phyloP scores from a whole-genome alignment of 148 eudicot species.

The Amaranthus palmeri region DNA sequence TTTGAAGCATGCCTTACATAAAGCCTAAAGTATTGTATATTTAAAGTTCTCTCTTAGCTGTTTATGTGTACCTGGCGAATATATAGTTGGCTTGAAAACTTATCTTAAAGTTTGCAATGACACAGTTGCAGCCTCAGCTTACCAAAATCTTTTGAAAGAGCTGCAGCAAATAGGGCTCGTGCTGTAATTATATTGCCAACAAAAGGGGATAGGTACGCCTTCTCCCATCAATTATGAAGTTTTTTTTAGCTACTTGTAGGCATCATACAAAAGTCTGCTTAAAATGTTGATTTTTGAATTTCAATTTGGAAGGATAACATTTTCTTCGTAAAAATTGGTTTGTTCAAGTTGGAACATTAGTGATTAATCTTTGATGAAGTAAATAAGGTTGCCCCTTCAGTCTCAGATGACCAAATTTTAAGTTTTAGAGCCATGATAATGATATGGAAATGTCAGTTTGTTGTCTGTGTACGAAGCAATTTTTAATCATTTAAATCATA shows the following conservation, averaged over 20 bases:
- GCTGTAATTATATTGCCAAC: slow-evolving; percentile 81
- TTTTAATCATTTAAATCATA: background rate
- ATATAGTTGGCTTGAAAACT: slow-evolving; percentile 7
- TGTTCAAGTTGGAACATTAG: background rate
- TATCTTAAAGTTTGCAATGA: slow-evolving; percentile 22
- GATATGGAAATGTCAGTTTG: background rate
- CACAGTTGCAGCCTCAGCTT: slow-evolving; percentile 81
- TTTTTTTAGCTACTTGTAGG: slow-evolving; percentile 4
- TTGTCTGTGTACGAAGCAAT: background rate
- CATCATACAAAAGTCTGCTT: background rate
- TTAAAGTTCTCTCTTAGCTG: background rate
- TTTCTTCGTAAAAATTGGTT: background rate
- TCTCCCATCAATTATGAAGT: slow-evolving; percentile 11
- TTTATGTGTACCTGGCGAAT: background rate
- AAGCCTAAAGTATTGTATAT: too few relatives aligned
- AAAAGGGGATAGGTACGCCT: slow-evolving; percentile 68
- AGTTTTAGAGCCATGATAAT: background rate
- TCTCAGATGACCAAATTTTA: too few relatives aligned
- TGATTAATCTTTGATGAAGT: background rate
- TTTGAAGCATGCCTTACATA: too few relatives aligned
- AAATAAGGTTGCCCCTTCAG: too few relatives aligned
- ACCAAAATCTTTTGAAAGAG: slow-evolving; percentile 89
- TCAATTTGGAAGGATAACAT: too few relatives aligned
- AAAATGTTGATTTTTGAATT: background rate
- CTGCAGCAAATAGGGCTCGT: slow-evolving; percentile 94